Percentiles rank a stretch among this genome's conserved stretches.
Evolutionary conservation across 2,329 filamentous ascomycete species (phyloP).

Genomic region (Venturia pyrina): DNA sequence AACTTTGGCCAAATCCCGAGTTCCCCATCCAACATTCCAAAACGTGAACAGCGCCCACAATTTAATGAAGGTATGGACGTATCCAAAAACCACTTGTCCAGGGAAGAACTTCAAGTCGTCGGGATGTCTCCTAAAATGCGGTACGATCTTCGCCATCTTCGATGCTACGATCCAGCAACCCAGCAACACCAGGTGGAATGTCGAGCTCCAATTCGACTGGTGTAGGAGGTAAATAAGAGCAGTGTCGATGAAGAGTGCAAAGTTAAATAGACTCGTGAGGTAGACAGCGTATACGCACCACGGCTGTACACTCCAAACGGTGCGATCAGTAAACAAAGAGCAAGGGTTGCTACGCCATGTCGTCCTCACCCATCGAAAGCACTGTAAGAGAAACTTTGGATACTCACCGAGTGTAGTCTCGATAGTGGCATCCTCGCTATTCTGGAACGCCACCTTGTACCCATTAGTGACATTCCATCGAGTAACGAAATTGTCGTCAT

Average conservation of each 20-base stretch:
- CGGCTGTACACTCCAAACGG: conserved; percentile 33
- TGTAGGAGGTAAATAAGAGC: conserved; percentile 29
- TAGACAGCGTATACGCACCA: conserved; percentile 51
- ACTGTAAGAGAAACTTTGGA: conserved; percentile 38
- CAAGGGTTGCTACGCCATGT: conserved; percentile 33
- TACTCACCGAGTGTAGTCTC: conserved; percentile 39
- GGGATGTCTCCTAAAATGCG: conserved; percentile 43
- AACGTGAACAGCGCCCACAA: conserved; percentile 43
- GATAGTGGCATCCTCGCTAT: conserved; percentile 36
- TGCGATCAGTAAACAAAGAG: conserved; percentile 22
- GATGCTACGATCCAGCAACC: conserved; percentile 40
- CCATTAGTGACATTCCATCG: conserved; percentile 38
- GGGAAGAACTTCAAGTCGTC: conserved; percentile 42
- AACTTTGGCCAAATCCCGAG: neutral
- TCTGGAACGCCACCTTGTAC: conserved; percentile 44
- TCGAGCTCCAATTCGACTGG: neutral
- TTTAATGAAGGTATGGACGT: conserved; percentile 49
- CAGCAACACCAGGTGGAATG: neutral
- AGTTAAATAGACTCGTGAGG: conserved; percentile 43
- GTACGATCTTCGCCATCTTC: conserved; percentile 48
- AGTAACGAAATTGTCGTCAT: conserved; percentile 39
- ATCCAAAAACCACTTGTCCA: conserved; percentile 44
- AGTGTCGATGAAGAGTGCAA: conserved; percentile 44
- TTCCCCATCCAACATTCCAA: conserved; percentile 17
- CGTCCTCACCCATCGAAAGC: conserved; percentile 43